These are phyloP conservation scores for Annulohypoxylon nitens DNA, from an alignment of 495 filamentous ascomycete species.

Conservation along the genomic window DNA sequence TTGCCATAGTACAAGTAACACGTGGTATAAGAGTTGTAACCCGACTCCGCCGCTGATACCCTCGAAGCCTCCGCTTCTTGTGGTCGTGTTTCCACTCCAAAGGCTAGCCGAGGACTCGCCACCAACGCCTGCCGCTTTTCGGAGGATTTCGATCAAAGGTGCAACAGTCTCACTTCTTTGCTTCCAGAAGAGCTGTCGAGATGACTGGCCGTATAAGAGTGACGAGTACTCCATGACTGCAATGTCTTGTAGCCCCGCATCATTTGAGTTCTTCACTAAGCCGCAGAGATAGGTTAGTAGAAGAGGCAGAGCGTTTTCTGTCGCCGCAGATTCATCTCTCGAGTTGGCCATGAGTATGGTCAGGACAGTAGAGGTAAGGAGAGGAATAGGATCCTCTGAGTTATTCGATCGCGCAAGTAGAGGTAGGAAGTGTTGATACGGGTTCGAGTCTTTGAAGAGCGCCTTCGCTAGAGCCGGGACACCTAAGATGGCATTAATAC, in stretches of 20 bases:
- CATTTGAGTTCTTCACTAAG: slow-evolving; percentile 81
- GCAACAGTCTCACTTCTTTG: slow-evolving; percentile 84
- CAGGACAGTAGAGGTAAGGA: slow-evolving; percentile 90
- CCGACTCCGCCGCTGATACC: slow-evolving; percentile 84
- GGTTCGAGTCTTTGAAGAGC: slow-evolving; percentile 78
- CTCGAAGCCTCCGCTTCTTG: slow-evolving; percentile 68
- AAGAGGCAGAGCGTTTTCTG: slow-evolving; percentile 80
- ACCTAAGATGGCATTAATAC: slow-evolving; percentile 65
- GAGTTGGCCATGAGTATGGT: slow-evolving; percentile 82
- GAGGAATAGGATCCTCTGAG: slow-evolving; percentile 85
- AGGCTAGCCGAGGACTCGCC: slow-evolving; percentile 74
- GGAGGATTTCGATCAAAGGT: slow-evolving; percentile 86
- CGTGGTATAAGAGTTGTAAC: slow-evolving; percentile 93
- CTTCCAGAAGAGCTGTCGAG: slow-evolving; percentile 90
- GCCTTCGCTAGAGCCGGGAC: slow-evolving; percentile 80
- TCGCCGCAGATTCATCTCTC: slow-evolving; percentile 66
- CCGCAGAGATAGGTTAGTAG: slow-evolving; percentile 89
- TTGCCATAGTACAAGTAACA: slow-evolving; percentile 94
- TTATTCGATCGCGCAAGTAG: slow-evolving; percentile 85
- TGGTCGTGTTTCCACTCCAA: slow-evolving; percentile 72
- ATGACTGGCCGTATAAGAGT: slow-evolving; percentile 78
- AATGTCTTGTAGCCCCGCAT: slow-evolving; percentile 91
- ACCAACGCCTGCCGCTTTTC: slow-evolving; percentile 77
- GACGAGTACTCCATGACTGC: slow-evolving; percentile 92
- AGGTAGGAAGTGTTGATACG: slow-evolving; percentile 87